Percentiles rank a stretch among this genome's conserved stretches.
phyloP scores from a whole-genome alignment of 169 alveolate species.

The Plasmodium relictum region DNA sequence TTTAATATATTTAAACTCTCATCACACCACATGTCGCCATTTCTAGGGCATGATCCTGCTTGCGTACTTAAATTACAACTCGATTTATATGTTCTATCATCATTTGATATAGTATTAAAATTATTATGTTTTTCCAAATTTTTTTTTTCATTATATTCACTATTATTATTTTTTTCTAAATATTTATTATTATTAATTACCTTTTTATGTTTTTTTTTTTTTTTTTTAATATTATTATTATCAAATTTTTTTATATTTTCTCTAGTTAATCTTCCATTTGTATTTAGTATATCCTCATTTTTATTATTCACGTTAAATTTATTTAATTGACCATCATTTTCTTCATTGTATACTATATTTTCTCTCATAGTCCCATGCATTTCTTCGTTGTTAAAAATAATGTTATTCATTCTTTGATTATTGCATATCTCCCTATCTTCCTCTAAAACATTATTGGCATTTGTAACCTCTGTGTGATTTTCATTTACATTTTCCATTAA shows the following conservation, averaged over 20 bases:
- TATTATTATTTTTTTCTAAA: not conserved
- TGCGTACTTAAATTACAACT: not conserved
- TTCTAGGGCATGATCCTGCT: conserved; percentile 6
- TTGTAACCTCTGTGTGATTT: not conserved
- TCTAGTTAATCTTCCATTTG: conserved; percentile 2
- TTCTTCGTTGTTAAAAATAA: conserved; percentile 3
- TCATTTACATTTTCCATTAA: not conserved
- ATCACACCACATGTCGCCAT: conserved; percentile 3
- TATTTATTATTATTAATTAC: not conserved
- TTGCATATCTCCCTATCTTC: conserved; percentile 8
- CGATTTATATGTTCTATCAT: not conserved
- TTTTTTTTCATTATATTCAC: not conserved
- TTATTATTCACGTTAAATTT: not conserved
- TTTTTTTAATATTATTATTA: conserved; percentile 15
- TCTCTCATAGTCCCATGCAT: not conserved
- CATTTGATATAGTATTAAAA: not conserved
- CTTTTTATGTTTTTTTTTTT: not conserved
- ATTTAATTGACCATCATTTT: too few species aligned
- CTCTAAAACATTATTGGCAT: not conserved
- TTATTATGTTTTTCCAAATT: conserved; percentile 5
- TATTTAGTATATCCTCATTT: not conserved
- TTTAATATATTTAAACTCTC: not conserved
- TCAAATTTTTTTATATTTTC: conserved; percentile 6
- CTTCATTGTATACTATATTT: too few species aligned
- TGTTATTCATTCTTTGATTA: conserved; percentile 7